phyloP scores from a whole-genome alignment of 1,139 yeast genomes.

The Arxiozyma bovina region DNA sequence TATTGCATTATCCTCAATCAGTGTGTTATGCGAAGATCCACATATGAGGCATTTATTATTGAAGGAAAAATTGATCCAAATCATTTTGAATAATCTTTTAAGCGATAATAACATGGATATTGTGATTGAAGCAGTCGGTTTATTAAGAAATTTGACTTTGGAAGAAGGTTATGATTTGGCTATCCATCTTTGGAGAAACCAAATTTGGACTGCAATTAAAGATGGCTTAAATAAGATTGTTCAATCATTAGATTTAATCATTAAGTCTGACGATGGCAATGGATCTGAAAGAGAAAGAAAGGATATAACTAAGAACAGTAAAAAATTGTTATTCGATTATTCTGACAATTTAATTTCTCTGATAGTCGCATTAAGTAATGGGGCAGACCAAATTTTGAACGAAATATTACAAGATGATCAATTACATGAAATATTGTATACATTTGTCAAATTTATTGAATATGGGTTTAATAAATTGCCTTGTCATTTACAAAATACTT shows the following conservation, averaged over 20 bases:
- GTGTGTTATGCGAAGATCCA: conserved; percentile 61
- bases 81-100: conserved; percentile 54
- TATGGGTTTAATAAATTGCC: conserved; percentile 28
- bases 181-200: conserved; percentile 65
- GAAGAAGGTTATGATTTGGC: conserved; percentile 89
- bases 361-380: conserved; percentile 56
- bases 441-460: conserved; percentile 39
- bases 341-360: conserved; percentile 69
- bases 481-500: conserved; percentile 42
- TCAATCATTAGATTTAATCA: conserved; percentile 40
- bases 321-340: conserved; percentile 49
- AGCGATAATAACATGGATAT: conserved; percentile 66
- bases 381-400: conserved; percentile 53
- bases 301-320: conserved; percentile 19
- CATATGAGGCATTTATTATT: conserved; percentile 53
- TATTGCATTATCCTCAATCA: conserved; percentile 68
- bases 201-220: conserved; percentile 58
- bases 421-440: conserved; percentile 33
- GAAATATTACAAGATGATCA: conserved; percentile 38
- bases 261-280: conserved; percentile 27
- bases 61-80: conserved; percentile 60
- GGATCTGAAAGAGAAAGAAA: conserved; percentile 40
- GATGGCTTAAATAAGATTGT: conserved; percentile 43
- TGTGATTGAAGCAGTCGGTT: conserved; percentile 70
- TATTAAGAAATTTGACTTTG: conserved; percentile 66